Base-by-base conservation (phyloP, 1,139 yeast species). In the Nematodospora anomalae region DNA sequence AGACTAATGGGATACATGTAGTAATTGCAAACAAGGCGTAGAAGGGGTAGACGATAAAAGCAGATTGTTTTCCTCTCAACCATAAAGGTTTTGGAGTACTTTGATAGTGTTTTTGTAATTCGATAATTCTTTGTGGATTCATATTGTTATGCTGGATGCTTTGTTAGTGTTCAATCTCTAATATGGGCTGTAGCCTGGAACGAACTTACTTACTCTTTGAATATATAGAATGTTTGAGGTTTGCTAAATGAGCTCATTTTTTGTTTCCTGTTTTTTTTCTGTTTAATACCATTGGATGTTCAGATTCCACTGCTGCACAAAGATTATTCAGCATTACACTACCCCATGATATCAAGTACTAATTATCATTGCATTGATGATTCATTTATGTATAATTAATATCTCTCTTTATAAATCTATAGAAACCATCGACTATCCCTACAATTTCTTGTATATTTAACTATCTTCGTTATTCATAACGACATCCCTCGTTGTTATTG, bases 21-120 rank as follows among this genome's bases (percentile, higher is more conserved):
- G 89, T 72, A 46, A 83, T 74, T 46, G 90, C 73, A 71, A 89
- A 85, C 51, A 86, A 72, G 50, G 89, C 94, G 74, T 80, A 86
- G 79, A 83, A 90, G 62, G 97, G 97, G 70, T 84, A 86, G 53
- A 89, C 77, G 62, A 83, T 69, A 58, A 77, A 69, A 71, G 86
- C 87, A 51, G 96, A 80, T 69, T 90, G 81, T 49, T 71, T 62
- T 32, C 75, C 75, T 75, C 83, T 80, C 74, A 80, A 70, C 88
- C 87, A 83, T 62, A 84, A 74, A 57, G 82, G 84, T 67, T 82
- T 79, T 58, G 74, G 67, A 48, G 90, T 75, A 52, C 68, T 59
- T 70, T 84, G 94, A 75, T 80, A 84, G 52, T 76, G 67, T 67
- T 76, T 83, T 74, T 84, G 94, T 63, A 82, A 70, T 60, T 80